Conservation (phyloP, 1,284 basidiomycete species). For the Apiotrichum akiyoshidainum region DNA sequence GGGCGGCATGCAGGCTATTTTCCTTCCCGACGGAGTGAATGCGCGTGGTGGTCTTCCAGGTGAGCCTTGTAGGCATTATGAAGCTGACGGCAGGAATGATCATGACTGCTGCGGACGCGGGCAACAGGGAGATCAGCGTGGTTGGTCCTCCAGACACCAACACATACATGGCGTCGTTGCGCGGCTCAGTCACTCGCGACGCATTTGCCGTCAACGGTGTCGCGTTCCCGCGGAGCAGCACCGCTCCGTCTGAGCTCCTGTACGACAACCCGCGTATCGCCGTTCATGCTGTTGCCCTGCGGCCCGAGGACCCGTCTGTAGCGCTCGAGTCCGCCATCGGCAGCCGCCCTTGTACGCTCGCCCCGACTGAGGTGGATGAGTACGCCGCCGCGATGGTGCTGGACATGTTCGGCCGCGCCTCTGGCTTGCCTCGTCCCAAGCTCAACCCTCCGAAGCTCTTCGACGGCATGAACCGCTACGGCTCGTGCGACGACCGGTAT, state of each 20-base stretch:
- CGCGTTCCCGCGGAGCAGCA: slow-evolving; percentile 13
- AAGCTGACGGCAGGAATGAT: slow-evolving; percentile 59
- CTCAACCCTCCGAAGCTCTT: slow-evolving; percentile 1
- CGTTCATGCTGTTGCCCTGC: slow-evolving; percentile 33
- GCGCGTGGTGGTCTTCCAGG: slow-evolving; percentile 65
- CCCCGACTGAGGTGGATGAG: neutral
- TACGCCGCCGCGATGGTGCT: slow-evolving; percentile 17
- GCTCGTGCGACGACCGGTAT: slow-evolving; percentile 20
- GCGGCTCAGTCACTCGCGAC: slow-evolving; percentile 34
- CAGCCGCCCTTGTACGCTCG: slow-evolving; percentile 8
- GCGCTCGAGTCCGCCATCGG: neutral
- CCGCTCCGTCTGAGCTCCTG: slow-evolving; percentile 21
- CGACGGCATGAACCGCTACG: slow-evolving; percentile 5
- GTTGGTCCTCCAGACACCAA: slow-evolving; percentile 69
- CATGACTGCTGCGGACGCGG: slow-evolving; percentile 76
- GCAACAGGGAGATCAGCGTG: slow-evolving; percentile 60
- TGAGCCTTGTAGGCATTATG: slow-evolving; percentile 39
- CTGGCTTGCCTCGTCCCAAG: neutral
- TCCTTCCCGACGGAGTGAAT: slow-evolving; percentile 65
- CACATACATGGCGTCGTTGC: slow-evolving; percentile 66
- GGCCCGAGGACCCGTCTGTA: slow-evolving; percentile 1
- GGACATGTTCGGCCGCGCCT: slow-evolving; percentile 28
- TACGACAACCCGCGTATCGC: slow-evolving; percentile 29
- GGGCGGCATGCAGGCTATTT: slow-evolving; percentile 65
- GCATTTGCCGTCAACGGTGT: slow-evolving; percentile 12